Percentiles rank a stretch among this genome's conserved stretches.
phyloP scores from a whole-genome alignment of 768 basidiomycete species.

The Hygrocybe punicea region DNA sequence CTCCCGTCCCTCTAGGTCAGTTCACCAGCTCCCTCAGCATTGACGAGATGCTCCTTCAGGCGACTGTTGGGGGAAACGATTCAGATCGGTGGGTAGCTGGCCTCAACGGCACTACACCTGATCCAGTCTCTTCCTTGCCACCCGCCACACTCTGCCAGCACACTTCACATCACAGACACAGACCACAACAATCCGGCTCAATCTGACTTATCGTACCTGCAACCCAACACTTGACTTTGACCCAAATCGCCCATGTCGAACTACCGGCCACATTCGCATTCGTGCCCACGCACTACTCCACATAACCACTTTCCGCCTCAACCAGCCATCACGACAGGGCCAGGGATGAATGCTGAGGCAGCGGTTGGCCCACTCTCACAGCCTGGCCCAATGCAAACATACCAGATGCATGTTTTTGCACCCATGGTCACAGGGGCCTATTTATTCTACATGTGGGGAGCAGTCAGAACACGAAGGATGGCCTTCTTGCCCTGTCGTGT shows the following conservation, averaged over 20 bases:
- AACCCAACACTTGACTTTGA: slow-evolving; percentile 18
- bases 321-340: slow-evolving; percentile 7
- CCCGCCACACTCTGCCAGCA: background rate
- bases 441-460: no score
- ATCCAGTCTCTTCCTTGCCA: background rate
- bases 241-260: slow-evolving; percentile 12
- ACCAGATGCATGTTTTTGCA: slow-evolving; percentile 69
- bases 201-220: no score
- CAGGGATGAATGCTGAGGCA: slow-evolving; percentile 16
- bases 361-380: slow-evolving; percentile 21
- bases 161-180: slow-evolving; percentile 5
- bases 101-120: background rate
- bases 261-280: slow-evolving; percentile 20
- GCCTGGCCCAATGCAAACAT: slow-evolving; percentile 35
- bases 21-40: slow-evolving; percentile 39
- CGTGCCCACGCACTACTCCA: no score
- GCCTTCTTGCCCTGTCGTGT: no score
- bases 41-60: slow-evolving; percentile 45
- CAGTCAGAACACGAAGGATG: no score
- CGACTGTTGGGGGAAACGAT: slow-evolving; percentile 23
- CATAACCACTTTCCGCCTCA: no score
- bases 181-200: slow-evolving; percentile 12
- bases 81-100: background rate
- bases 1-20: slow-evolving; percentile 36
- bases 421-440: slow-evolving; percentile 72